A percentile compares a stretch with the other conserved stretches of the same genome.
These are phyloP conservation scores for Serendipita sp. DNA, from an alignment of 768 basidiomycete genomes.

Conservation along the genomic window DNA sequence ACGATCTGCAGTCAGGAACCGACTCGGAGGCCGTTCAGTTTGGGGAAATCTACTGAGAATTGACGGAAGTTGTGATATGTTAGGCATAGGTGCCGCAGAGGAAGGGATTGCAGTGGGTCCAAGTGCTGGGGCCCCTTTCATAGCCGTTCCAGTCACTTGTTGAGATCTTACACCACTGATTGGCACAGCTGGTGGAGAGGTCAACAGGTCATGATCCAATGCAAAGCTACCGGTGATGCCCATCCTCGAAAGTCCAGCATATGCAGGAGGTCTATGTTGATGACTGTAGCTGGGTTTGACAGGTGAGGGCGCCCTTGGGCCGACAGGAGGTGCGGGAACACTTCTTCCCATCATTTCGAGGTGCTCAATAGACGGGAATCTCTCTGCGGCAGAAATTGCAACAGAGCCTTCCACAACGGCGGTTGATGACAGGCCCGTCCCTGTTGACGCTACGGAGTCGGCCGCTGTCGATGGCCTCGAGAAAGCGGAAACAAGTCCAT, in stretches of 20 bases:
- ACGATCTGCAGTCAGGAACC: neutral
- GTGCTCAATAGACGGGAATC: conserved; percentile 81
- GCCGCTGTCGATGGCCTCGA: conserved; percentile 1
- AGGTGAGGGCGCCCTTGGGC: neutral
- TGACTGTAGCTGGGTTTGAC: neutral
- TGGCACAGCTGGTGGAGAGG: neutral
- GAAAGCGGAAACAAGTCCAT: conserved; percentile 5
- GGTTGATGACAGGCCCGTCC: neutral
- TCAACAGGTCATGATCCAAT: neutral
- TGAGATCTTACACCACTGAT: conserved; percentile 34
- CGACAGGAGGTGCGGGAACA: neutral
- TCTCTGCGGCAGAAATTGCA: conserved; percentile 40
- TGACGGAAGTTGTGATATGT: neutral
- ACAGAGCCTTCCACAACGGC: conserved; percentile 6
- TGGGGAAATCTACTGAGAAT: neutral
- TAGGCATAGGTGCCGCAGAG: neutral
- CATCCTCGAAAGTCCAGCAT: conserved; percentile 1
- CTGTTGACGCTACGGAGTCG: neutral
- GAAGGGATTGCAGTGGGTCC: neutral
- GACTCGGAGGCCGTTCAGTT: neutral
- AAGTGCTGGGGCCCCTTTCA: conserved; percentile 18
- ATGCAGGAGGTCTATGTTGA: neutral
- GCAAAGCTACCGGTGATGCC: neutral
- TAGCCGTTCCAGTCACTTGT: conserved; percentile 38
- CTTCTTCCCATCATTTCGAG: conserved; percentile 29